phyloP scores from a whole-genome alignment of 768 basidiomycete species.

The Pulveroboletus sp. region DNA sequence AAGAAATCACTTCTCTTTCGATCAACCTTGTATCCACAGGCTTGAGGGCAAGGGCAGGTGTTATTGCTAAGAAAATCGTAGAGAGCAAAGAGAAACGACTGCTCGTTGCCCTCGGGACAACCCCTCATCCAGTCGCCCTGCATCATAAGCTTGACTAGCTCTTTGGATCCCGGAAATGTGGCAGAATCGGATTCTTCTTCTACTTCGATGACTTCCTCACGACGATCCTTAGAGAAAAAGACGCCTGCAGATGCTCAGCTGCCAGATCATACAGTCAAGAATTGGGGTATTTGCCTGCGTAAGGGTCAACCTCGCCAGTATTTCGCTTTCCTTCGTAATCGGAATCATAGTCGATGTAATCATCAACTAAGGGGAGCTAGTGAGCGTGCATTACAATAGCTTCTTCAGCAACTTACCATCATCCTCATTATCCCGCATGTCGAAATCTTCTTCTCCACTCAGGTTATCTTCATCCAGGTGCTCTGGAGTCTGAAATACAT shows the following conservation, averaged over 20 bases:
- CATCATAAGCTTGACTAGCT: conserved; percentile 66
- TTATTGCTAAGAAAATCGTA: conserved; percentile 72
- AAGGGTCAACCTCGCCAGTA: conserved; percentile 75
- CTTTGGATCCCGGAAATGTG: conserved; percentile 40
- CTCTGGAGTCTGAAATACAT: conserved; percentile 53
- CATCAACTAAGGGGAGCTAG: conserved; percentile 37
- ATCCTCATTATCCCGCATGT: conserved; percentile 48
- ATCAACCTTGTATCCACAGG: conserved; percentile 61
- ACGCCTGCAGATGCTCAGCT: conserved; percentile 51
- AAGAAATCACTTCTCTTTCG: conserved; percentile 81
- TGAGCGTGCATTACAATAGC: conserved; percentile 6
- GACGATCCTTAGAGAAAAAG: conserved; percentile 93
- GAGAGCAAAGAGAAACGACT: conserved; percentile 81
- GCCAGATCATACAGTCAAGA: neutral
- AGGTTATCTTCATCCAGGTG: conserved; percentile 52
- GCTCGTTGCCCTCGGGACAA: conserved; percentile 91
- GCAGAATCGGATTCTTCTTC: conserved; percentile 70
- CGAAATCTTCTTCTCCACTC: conserved; percentile 48
- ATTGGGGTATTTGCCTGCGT: conserved; percentile 60
- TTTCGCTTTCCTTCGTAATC: conserved; percentile 58
- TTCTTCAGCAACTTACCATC: conserved; percentile 36
- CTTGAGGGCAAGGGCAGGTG: conserved; percentile 66
- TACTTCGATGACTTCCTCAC: conserved; percentile 89
- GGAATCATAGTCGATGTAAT: conserved; percentile 80
- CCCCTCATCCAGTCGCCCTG: conserved; percentile 98